phyloP scores from a whole-genome alignment of 371 early-diverging fungal genomes.

The Hamiltosporidium magnivora region DNA sequence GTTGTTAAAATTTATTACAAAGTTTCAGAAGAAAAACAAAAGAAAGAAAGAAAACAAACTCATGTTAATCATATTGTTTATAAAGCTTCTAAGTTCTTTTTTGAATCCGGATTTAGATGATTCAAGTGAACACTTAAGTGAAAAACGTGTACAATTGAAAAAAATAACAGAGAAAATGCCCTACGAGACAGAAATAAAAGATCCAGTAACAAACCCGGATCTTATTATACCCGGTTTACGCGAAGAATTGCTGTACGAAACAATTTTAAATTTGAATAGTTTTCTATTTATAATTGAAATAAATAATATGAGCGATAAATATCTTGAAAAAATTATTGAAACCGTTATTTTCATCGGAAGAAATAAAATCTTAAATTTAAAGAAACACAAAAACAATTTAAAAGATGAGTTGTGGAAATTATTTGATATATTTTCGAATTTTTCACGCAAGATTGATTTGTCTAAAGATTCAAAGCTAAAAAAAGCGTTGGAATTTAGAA shows the following conservation, averaged over 20 bases:
- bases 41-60: too few relatives aligned
- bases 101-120: too few relatives aligned
- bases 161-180: background rate
- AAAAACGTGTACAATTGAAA: background rate
- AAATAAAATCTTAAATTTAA: background rate
- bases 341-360: background rate
- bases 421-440: background rate
- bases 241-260: background rate
- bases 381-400: background rate
- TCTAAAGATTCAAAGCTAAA: conserved; percentile 2
- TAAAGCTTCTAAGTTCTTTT: too few relatives aligned
- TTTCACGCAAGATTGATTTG: background rate
- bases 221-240: background rate
- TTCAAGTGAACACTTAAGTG: background rate
- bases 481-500: conserved; percentile 13
- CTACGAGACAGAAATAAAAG: too few relatives aligned
- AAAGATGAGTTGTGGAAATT: background rate
- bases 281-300: background rate
- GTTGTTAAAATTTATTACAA: too few relatives aligned
- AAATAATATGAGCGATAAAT: background rate
- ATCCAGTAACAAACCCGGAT: background rate
- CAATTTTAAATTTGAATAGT: background rate
- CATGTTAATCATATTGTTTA: too few relatives aligned
- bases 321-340: background rate
- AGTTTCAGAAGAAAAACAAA: too few relatives aligned